Evolutionary conservation across 164 flowering plant species (phyloP), one percentile per base, ranked within the genome.

Genomic region (Umbellularia californica): DNA sequence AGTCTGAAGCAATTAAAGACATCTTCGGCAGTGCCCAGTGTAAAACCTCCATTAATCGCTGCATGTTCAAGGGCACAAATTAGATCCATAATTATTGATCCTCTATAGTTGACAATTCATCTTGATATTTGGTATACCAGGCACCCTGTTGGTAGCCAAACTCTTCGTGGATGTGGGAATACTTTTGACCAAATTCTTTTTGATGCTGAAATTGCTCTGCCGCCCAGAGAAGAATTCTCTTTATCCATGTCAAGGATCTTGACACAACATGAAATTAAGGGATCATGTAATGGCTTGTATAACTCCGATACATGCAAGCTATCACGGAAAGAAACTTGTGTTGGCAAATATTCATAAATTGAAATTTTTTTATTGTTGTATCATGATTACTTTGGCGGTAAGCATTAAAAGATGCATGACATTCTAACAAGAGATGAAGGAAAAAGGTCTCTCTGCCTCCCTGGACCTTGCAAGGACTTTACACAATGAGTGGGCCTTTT

Each of bases 71-170:
- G 75, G 28, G 33, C 47, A 73, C 15, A 12, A 24, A 65, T 70
- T 47, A 76, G 52, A 30, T 27, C 72, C 52, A 58, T 52, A 77
- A 71, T 25, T 20, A 51, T 41, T 25, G 28, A 25, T 30, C 24
- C 66, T 62, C 3, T 65, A 30, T 52, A 62, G 28, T 72, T 71
- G 25, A 52, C 47, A 41, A 35, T 17, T 51, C 10, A 67, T 68
- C 7, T 13, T 3, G 27, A 30, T 17, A 15, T 65, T 23, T 50
- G 15, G 9, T 24, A 66, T 86, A 95, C 99, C 94, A 95, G 82
- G 83, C 92, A 93, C 70, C 99, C 99, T 74, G 99, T 95, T 72
- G 99, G 99, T 69, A 95, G 79, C 99, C 99, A 95, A 79, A 88
- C 86, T 84, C 94, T 88, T 80, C 80, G 89, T 73, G 97, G 88